These are phyloP conservation scores for Mikania micrantha DNA, from an alignment of 129 eudicot genomes.

Conservation along the genomic window DNA sequence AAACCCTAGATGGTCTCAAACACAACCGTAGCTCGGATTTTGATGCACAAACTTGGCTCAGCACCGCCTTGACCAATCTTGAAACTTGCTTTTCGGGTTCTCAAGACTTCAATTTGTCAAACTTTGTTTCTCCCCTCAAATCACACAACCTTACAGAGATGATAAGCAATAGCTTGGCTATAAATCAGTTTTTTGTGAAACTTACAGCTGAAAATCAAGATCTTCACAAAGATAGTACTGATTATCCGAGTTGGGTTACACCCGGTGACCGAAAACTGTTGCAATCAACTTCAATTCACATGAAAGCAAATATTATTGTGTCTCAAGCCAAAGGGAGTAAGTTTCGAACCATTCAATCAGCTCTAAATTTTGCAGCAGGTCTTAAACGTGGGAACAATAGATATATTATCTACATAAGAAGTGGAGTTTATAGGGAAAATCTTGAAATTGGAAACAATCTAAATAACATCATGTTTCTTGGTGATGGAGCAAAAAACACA, in stretches of 20 bases:
- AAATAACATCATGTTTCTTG: slow-evolving; percentile 45
- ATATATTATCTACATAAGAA: slow-evolving; percentile 35
- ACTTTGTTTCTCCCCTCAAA: slow-evolving; percentile 34
- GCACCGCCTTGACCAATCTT: slow-evolving; percentile 68
- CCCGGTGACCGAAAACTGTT: slow-evolving; percentile 35
- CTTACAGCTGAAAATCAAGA: slow-evolving; percentile 16
- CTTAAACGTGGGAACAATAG: slow-evolving; percentile 34
- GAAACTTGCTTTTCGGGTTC: slow-evolving; percentile 70
- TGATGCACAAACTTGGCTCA: slow-evolving; percentile 75
- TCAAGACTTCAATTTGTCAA: slow-evolving; percentile 43
- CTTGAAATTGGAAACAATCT: slow-evolving; percentile 31
- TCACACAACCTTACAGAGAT: slow-evolving; percentile 49
- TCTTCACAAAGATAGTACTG: neutral
- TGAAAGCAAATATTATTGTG: slow-evolving; percentile 43
- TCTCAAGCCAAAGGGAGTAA: slow-evolving; percentile 40
- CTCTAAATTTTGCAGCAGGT: slow-evolving; percentile 43
- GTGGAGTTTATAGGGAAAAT: slow-evolving; percentile 45
- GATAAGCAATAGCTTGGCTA: slow-evolving; percentile 45
- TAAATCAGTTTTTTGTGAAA: slow-evolving; percentile 40
- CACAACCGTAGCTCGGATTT: slow-evolving; percentile 37
- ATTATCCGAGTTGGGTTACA: slow-evolving; percentile 43
- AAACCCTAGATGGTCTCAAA: slow-evolving; percentile 37
- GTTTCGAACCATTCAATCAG: slow-evolving; percentile 40
- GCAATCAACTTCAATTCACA: slow-evolving; percentile 29
- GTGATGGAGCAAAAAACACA: slow-evolving; percentile 44